phyloP scores from a whole-genome alignment of 306 rosid genomes.

The Quercus wislizeni region DNA sequence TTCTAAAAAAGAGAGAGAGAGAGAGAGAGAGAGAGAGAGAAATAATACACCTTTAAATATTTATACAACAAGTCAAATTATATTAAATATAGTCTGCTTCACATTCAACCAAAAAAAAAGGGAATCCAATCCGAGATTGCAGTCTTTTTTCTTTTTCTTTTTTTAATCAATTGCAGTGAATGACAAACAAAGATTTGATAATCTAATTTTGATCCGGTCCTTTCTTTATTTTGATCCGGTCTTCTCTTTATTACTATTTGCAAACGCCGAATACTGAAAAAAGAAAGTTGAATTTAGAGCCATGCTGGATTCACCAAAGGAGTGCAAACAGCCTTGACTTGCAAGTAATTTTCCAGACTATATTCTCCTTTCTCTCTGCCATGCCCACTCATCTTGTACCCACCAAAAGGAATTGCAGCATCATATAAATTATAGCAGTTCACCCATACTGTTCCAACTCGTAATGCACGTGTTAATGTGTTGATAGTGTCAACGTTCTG shows the following conservation, averaged over 20 bases:
- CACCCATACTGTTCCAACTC: slow-evolving; percentile 76
- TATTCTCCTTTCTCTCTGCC: slow-evolving; percentile 89
- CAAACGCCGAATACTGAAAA: not conserved
- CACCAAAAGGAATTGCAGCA: slow-evolving; percentile 94
- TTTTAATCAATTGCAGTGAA: too few relatives aligned
- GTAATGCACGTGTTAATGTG: slow-evolving; percentile 63
- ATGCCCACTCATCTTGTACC: slow-evolving; percentile 88
- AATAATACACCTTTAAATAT: too few relatives aligned
- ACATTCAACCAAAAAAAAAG: too few relatives aligned
- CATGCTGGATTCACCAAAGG: slow-evolving; percentile 77
- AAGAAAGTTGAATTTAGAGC: slow-evolving; percentile 44
- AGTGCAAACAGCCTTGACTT: slow-evolving; percentile 86
- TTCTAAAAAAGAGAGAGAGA: too few relatives aligned
- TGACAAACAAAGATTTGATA: too few relatives aligned
- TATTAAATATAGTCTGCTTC: too few relatives aligned
- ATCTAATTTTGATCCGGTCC: too few relatives aligned
- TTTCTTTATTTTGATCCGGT: too few relatives aligned
- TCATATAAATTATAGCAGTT: slow-evolving; percentile 80
- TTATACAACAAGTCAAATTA: too few relatives aligned
- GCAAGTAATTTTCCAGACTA: slow-evolving; percentile 76
- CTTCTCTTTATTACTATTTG: not conserved
- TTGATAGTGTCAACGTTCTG: slow-evolving; percentile 67
- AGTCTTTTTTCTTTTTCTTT: too few relatives aligned
- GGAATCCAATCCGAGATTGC: too few relatives aligned
- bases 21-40: too few relatives aligned